Percentiles rank a stretch among this genome's conserved stretches.
Conservation (phyloP, 805 yeast species). For the Wickerhamiella allomyrinae region DNA sequence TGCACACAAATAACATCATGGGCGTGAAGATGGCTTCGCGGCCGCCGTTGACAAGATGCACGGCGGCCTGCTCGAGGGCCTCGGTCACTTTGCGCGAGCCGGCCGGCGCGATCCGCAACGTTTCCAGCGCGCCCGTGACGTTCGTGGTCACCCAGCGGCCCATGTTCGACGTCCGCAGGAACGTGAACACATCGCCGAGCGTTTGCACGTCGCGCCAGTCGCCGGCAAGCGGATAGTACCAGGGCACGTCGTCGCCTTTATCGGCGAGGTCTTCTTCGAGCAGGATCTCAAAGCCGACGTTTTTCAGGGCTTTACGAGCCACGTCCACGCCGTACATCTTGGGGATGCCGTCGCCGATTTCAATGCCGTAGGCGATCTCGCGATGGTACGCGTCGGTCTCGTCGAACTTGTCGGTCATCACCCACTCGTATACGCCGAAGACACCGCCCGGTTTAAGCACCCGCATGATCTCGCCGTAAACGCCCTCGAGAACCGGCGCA, state of each 20-base stretch:
- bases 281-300: constrained; percentile 75
- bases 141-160: constrained; percentile 82
- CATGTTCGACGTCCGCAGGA: constrained; percentile 70
- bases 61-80: constrained; percentile 95
- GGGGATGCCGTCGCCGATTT: constrained; percentile 97
- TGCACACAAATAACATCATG: constrained; percentile 86
- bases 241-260: constrained; percentile 69
- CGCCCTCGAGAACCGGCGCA: constrained; percentile 93
- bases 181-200: constrained; percentile 61
- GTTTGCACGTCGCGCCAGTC: constrained; percentile 81
- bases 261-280: constrained; percentile 74
- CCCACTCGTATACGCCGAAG: constrained; percentile 99
- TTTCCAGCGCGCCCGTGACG: constrained; percentile 71
- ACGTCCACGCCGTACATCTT: constrained; percentile 80
- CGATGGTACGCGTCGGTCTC: constrained; percentile 79
- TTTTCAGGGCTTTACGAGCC: constrained; percentile 73
- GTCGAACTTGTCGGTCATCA: constrained; percentile 89
- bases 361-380: constrained; percentile 91
- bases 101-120: constrained; percentile 76
- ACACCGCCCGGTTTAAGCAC: constrained; percentile 96
- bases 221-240: constrained; percentile 96
- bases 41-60: constrained; percentile 90
- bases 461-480: constrained; percentile 83
- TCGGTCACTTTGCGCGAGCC: constrained; percentile 81
- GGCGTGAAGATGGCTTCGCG: constrained; percentile 83